phyloP scores from a whole-genome alignment of 805 yeast genomes.

The Candida odintsovae region DNA sequence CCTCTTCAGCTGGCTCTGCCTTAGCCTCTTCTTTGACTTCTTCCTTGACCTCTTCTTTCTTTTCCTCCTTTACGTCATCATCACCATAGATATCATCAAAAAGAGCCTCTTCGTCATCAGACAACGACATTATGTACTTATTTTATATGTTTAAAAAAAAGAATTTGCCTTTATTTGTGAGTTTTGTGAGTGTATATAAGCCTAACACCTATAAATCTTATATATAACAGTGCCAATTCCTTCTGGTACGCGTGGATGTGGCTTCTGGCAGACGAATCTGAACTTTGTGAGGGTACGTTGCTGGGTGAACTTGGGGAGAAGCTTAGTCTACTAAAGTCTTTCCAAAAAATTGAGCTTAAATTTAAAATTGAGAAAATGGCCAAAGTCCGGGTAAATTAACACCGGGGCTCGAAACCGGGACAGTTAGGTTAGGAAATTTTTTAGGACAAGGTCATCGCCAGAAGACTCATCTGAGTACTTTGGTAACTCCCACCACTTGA shows the following conservation, averaged over 20 bases:
- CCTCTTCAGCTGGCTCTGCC: constrained; percentile 9
- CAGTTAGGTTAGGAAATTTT: not conserved
- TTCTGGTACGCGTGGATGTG: not conserved
- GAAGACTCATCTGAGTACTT: too few relatives aligned
- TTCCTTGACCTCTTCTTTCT: constrained; percentile 20
- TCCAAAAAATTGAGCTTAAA: too few relatives aligned
- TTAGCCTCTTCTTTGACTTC: constrained; percentile 19
- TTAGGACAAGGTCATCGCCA: too few relatives aligned
- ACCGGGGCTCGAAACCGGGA: not conserved
- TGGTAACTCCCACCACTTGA: too few relatives aligned
- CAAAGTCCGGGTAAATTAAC: not conserved
- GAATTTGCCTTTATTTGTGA: not conserved
- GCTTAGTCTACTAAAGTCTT: too few relatives aligned
- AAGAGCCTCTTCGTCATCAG: constrained; percentile 91
- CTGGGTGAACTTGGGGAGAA: too few relatives aligned
- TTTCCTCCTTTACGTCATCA: constrained; percentile 22
- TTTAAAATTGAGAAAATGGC: too few relatives aligned
- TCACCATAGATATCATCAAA: constrained; percentile 81
- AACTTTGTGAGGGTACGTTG: too few relatives aligned
- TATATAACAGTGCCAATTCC: not conserved
- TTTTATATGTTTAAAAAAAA: not conserved
- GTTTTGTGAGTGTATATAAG: not conserved
- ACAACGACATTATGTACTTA: constrained; percentile 41
- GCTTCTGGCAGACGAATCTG: not conserved
- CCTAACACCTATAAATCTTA: not conserved